phyloP scores from a whole-genome alignment of 495 filamentous ascomycete species.

The Penicillium roqueforti region DNA sequence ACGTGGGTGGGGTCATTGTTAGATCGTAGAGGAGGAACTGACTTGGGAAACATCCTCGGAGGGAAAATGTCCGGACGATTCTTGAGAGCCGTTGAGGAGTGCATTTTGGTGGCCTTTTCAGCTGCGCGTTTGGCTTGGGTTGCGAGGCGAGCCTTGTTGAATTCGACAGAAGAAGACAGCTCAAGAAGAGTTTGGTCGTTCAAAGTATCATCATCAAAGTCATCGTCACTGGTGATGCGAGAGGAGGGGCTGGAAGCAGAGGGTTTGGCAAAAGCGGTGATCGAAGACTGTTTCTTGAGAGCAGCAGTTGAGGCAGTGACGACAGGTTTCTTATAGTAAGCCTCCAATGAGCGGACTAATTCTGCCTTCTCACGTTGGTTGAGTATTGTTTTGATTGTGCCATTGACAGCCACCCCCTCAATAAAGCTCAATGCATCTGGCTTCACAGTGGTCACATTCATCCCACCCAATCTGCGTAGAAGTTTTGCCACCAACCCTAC shows the following conservation, averaged over 20 bases:
- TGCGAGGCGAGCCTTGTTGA: constrained; percentile 42
- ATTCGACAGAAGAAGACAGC: constrained; percentile 46
- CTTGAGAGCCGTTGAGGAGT: constrained; percentile 19
- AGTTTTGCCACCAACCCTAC: constrained; percentile 67
- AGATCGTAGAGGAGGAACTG: constrained; percentile 28
- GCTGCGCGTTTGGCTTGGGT: constrained; percentile 35
- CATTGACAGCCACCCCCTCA: constrained; percentile 55
- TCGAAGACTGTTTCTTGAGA: constrained; percentile 58
- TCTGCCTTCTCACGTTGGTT: constrained; percentile 75
- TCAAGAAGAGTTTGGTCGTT: constrained; percentile 42
- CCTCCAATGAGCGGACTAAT: constrained; percentile 71
- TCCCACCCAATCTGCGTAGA: constrained; percentile 65
- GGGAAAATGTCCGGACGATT: constrained; percentile 14
- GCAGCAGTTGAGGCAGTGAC: constrained; percentile 43
- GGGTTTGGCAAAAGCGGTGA: constrained; percentile 59
- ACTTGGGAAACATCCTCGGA: constrained; percentile 25
- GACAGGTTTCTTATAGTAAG: constrained; percentile 60
- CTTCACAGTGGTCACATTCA: constrained; percentile 60
- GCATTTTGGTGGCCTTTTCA: constrained; percentile 33
- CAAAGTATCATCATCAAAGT: constrained; percentile 37
- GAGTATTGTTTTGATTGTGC: constrained; percentile 64
- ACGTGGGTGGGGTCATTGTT: constrained; percentile 34
- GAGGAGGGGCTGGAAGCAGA: constrained; percentile 36
- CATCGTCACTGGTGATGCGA: constrained; percentile 36
- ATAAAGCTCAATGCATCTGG: constrained; percentile 57